Percentiles rank a stretch among this genome's conserved stretches.
Evolutionary conservation across 148 eudicot genomes (phyloP).

Genomic region (Rhododendron kiyosumense): DNA sequence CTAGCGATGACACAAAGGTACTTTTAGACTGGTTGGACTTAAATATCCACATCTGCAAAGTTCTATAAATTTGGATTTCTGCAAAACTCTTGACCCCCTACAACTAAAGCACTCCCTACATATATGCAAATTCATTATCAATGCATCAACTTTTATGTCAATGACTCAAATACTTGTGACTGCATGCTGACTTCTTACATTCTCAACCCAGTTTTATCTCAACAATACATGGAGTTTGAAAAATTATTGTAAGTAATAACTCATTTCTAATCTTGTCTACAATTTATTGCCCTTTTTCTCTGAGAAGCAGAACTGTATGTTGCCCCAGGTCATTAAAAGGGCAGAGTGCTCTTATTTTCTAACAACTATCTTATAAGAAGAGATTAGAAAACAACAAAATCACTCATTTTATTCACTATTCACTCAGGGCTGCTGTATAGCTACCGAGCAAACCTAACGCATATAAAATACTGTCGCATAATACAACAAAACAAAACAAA

Average conservation of each 20-base stretch:
- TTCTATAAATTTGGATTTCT: neutral
- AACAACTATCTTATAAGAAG: neutral
- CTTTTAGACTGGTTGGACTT: neutral
- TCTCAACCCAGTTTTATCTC: neutral
- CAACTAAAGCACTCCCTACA: neutral
- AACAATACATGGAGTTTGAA: neutral
- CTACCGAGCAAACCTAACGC: neutral
- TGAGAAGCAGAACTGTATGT: neutral
- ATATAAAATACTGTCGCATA: neutral
- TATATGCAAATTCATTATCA: neutral
- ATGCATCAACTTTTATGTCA: neutral
- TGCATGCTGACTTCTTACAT: neutral
- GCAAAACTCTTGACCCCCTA: neutral
- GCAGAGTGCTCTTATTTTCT: neutral
- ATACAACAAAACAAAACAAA: neutral
- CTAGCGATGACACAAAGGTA: conserved; percentile 79
- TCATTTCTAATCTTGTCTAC: neutral
- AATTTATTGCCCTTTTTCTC: neutral
- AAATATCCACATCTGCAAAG: neutral
- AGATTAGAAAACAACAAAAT: neutral
- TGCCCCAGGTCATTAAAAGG: neutral
- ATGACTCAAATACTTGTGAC: neutral
- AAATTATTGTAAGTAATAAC: neutral
- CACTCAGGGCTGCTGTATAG: neutral
- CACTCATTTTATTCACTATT: neutral